phyloP scores from a whole-genome alignment of 2,329 filamentous ascomycete genomes.

The Trichophyton equinum region DNA sequence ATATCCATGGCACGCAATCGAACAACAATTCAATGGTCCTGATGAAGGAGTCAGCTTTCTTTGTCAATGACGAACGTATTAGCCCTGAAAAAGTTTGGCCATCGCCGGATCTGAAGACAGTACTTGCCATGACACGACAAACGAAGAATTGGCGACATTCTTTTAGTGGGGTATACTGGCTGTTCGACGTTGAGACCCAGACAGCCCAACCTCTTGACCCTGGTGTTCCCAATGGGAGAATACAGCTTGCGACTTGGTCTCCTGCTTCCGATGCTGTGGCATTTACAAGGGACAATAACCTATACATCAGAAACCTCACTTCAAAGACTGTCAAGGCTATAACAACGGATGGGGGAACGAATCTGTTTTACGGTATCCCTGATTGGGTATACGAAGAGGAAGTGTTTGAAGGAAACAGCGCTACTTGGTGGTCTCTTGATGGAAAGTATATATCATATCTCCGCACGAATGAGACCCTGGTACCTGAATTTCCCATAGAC shows the following conservation, averaged over 20 bases:
- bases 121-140: constrained; percentile 62
- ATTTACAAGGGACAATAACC: constrained; percentile 84
- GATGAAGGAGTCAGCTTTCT: constrained; percentile 58
- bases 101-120: constrained; percentile 71
- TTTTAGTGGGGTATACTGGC: constrained; percentile 73
- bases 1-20: constrained; percentile 32
- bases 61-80: constrained; percentile 44
- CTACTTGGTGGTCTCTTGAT: constrained; percentile 90
- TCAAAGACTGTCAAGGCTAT: constrained; percentile 54
- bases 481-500: constrained; percentile 83
- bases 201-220: constrained; percentile 65
- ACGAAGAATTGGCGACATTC: constrained; percentile 83
- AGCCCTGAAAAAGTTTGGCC: constrained; percentile 55
- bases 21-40: constrained; percentile 42
- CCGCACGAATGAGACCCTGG: constrained; percentile 81
- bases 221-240: constrained; percentile 46
- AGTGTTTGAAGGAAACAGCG: constrained; percentile 65
- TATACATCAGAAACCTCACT: constrained; percentile 61
- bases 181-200: constrained; percentile 79
- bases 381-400: constrained; percentile 96
- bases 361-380: constrained; percentile 90
- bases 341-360: constrained; percentile 71
- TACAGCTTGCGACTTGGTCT: constrained; percentile 84
- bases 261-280: constrained; percentile 74
- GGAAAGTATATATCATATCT: constrained; percentile 84